Evolutionary conservation across 352 stramenopile species (phyloP), one percentile per base, ranked within the genome.

Genomic region (Globisporangium spinosum): DNA sequence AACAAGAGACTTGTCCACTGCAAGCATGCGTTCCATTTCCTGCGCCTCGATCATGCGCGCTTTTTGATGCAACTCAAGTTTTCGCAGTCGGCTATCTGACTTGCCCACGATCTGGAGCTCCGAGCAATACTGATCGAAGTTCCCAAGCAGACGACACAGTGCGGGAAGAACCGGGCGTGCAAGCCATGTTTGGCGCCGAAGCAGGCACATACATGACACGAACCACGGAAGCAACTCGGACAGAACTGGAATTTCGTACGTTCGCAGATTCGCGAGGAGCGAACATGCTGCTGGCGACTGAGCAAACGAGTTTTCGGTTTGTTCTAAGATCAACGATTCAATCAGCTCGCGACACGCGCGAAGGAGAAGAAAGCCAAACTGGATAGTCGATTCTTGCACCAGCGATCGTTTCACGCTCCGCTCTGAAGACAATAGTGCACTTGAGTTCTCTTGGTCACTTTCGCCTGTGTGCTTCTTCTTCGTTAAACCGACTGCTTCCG

Each of bases 141-240:
- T 77, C 61, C 80, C 78, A 7, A 93, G 75, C 57, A 96, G 77
- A 27, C 83, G 77, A 35, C 86, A 77, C 15, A 93, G 66, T 20
- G 78, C 77, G 2, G 89, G 87, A 2, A 96, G 69, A 15, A 95
- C 80, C 8, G 84, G 77, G 27, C 83, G 78, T 4, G 84, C 85
- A 3, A 96, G 74, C 89, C 85, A 96, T 0, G 81, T 83, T 65
- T 96, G 89, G 0, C 89, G 87, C 3, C 87, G 80, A 56, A 96
- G 65, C n/a, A 96, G 70, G 60, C 89, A 94, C 62, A 94, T 62
- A 38, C 79, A 93, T 12, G 85, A 82, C 5, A 95, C 75, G 65
- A 95, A 85, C 85, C 85, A 94, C 43, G 89, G 87, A 1, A 96
- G 59, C 9, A 93, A 59, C 43, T 82, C 78, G 0, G 80, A 92